Evolutionary conservation across 2,329 filamentous ascomycete genomes (phyloP).

Genomic region (Aspergillus quadrilineatus): DNA sequence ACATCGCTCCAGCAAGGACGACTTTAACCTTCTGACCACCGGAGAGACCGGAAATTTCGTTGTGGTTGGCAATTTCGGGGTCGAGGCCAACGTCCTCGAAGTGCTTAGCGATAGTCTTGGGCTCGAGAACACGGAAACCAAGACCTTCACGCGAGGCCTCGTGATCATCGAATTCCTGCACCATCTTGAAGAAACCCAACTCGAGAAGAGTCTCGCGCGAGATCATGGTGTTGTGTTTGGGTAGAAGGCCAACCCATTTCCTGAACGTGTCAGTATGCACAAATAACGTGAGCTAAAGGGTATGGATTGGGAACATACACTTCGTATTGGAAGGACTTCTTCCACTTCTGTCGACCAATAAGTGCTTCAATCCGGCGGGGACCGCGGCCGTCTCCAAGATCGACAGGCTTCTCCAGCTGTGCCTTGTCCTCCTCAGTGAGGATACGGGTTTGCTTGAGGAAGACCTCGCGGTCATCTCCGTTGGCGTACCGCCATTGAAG

Average conservation of each 20-base stretch:
- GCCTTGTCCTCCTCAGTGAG: slow-evolving; percentile 79
- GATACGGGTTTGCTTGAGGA: slow-evolving; percentile 95
- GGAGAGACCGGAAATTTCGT: slow-evolving; percentile 92
- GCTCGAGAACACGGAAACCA: slow-evolving; percentile 89
- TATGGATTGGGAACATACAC: slow-evolving; percentile 56
- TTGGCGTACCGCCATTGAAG: slow-evolving; percentile 98
- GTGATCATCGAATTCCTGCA: slow-evolving; percentile 98
- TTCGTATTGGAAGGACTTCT: slow-evolving; percentile 99
- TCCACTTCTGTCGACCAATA: slow-evolving; percentile 96
- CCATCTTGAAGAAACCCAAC: slow-evolving; percentile 84
- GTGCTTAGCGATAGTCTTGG: slow-evolving; percentile 93
- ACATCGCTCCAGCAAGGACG: slow-evolving; percentile 92
- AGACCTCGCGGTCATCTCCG: slow-evolving; percentile 92
- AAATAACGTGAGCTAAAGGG: not conserved
- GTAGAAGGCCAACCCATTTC: slow-evolving; percentile 85
- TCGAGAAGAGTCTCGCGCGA: slow-evolving; percentile 87
- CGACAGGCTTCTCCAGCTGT: slow-evolving; percentile 89
- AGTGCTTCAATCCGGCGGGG: slow-evolving; percentile 77
- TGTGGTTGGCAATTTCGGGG: slow-evolving; percentile 98
- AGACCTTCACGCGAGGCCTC: slow-evolving; percentile 98
- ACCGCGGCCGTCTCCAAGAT: slow-evolving; percentile 79
- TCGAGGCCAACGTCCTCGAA: slow-evolving; percentile 96
- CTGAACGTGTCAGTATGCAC: slow-evolving; percentile 35
- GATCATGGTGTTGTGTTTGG: slow-evolving; percentile 90
- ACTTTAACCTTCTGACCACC: slow-evolving; percentile 99